phyloP scores from a whole-genome alignment of 345 rosid species.

The Noccaea caerulescens region DNA sequence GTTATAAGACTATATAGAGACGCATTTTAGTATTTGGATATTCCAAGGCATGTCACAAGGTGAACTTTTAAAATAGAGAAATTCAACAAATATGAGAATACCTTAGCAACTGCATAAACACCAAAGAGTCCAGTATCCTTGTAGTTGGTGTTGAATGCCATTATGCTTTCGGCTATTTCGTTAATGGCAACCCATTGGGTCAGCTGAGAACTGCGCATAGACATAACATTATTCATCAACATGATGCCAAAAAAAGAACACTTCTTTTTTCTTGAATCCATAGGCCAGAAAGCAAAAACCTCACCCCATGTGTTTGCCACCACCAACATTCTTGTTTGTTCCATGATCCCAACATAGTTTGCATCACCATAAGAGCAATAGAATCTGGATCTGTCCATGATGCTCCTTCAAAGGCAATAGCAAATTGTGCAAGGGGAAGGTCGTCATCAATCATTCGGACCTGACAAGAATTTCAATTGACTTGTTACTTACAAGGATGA shows the following conservation, averaged over 20 bases:
- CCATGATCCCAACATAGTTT: slow-evolving; percentile 98
- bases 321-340: slow-evolving; percentile 77
- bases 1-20: no score
- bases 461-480: slow-evolving; percentile 47
- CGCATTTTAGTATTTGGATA: no score
- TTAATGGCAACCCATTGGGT: slow-evolving; percentile 80
- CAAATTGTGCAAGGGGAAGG: slow-evolving; percentile 96
- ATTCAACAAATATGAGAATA: slow-evolving; percentile 32
- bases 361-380: slow-evolving; percentile 93
- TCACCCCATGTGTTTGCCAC: slow-evolving; percentile 99
- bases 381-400: slow-evolving; percentile 99
- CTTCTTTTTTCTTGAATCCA: not conserved
- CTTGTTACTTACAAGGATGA: not conserved
- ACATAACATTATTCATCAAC: slow-evolving; percentile 36
- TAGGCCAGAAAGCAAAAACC: slow-evolving; percentile 33
- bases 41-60: slow-evolving; percentile 1
- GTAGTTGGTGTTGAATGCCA: slow-evolving; percentile 99
- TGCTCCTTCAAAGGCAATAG: slow-evolving; percentile 95
- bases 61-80: not conserved
- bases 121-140: slow-evolving; percentile 99
- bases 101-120: slow-evolving; percentile 97
- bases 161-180: slow-evolving; percentile 95
- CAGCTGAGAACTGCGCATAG: slow-evolving; percentile 72
- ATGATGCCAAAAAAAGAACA: not conserved
- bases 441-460: slow-evolving; percentile 95